Base-by-base conservation (phyloP, 2,329 filamentous ascomycete species). In the Xylaria sp. region DNA sequence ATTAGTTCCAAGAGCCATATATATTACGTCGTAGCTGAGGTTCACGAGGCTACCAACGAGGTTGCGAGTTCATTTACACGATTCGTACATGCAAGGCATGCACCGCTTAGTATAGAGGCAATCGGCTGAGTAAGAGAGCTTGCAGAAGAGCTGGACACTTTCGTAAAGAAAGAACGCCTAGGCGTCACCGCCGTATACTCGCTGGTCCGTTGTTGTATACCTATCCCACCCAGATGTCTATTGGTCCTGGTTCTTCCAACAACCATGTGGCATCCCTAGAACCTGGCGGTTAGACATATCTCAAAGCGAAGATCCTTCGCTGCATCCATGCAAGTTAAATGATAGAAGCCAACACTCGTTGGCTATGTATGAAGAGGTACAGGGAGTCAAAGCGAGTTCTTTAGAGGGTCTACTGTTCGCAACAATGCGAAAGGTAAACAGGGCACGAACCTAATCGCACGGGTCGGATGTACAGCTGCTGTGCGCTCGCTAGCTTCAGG, bases 401-500 rank as follows among this genome's bases (percentile, higher is more conserved):
- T 31, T 18, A 18, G 33, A 31, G 23, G 33, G 33, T 28, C n/a
- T 20, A 20, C 3, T 23, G 28, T 52, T 31, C 43, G 46, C 31
- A 52, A 20, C 20, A 8, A n/a, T 31, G 25, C 28, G 43, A 41
- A 48, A 52, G 31, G 49, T 56, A 59, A 46, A 59, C 55, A 63
- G 43, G 62, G 62, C 54, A 46, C 56, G 56, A 67, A 61, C 54
- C 68, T 60, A 62, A 70, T 56, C 51, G 60, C 33, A 62, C 51
- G 64, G 64, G 51, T 20, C 64, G 25, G 55, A 46, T 28, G 18
- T 60, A 49, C 41, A 64, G 64, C 67, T 69, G 61, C 68, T 55
- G 39, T 70, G 65, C 62, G 43, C 62, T 65, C 62, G 43, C 62
- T 65, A 70, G 68, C 62, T 49, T 52, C 60, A 62, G 61, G 60